Evolutionary conservation across 352 stramenopile species (phyloP), one percentile per base, ranked within the genome.

Genomic region (Sclerospora graminicola): DNA sequence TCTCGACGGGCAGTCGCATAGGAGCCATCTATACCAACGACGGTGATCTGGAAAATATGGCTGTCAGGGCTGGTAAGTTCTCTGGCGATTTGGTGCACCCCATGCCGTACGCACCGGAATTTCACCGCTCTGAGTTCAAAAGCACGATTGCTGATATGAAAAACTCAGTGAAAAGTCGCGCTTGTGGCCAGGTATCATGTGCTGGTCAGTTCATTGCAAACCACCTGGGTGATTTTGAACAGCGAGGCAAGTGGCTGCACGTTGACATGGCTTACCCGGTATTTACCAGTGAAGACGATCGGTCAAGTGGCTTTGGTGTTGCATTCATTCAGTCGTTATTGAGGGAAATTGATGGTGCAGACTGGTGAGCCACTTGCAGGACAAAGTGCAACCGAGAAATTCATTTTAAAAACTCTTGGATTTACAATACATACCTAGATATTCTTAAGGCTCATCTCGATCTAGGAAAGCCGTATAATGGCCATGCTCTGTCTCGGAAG

Each of bases 111-210:
- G 74, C 68, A 36, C 94, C 94, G 0, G 91, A 98, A 57, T 87
- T 98, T 33, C 89, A 94, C 59, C 81, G 81, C 43, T 58, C 62
- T 19, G 92, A 97, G 57, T 97, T 97, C 65, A 87, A 84, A 55
- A 91, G 69, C 53, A 69, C 79, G 13, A 75, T 98, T 15, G 91
- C 94, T 3, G 92, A 98, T 60, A 98, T 98, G 92, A 98, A 98
- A 61, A 98, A 98, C 68, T 94, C 71, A 35, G 92, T 97, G 38
- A 96, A 95, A 61, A 89, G 96, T 63, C 74, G 91, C 28, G 54
- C 63, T 18, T 97, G 97, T 63, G 91, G 73, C 5, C 89, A 97
- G 60, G 76, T 85, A 14, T 94, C 75, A 32, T 98, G 94, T 60
- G 90, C 94, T 7, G 90, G 87, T 16, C 89, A 98, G 60, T 98